Conservation (phyloP, 345 rosid genomes). For the Eucalyptus dawsonii region DNA sequence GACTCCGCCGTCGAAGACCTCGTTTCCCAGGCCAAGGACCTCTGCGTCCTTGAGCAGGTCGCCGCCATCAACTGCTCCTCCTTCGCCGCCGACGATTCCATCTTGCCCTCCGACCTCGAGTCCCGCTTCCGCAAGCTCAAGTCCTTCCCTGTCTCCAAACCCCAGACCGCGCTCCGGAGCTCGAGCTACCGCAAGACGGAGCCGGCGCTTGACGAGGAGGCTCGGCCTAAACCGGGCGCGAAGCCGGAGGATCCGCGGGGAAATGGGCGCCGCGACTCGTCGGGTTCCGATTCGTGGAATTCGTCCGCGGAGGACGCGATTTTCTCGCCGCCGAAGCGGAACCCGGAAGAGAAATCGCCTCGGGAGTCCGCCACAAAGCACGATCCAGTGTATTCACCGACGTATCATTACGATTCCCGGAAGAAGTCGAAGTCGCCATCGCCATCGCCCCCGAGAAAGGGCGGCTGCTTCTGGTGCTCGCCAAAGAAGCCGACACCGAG, state of each 20-base stretch:
- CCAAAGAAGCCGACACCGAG: conserved; percentile 17
- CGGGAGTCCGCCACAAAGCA: not conserved
- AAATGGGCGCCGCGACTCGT: not conserved
- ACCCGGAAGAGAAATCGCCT: conserved; percentile 1
- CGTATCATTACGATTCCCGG: conserved; percentile 7
- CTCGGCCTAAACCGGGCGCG: not conserved
- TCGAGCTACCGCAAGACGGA: not conserved
- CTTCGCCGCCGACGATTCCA: conserved; percentile 18
- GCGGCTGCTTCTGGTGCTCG: conserved; percentile 63
- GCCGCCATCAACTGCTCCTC: conserved; percentile 64
- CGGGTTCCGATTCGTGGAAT: not conserved
- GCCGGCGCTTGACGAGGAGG: not conserved
- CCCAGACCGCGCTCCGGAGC: not conserved
- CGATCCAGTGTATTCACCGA: not conserved
- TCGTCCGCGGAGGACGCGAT: not conserved
- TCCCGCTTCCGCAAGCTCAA: conserved; percentile 70
- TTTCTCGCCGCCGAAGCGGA: not conserved
- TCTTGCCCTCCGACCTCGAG: conserved; percentile 62
- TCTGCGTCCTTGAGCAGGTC: conserved; percentile 58
- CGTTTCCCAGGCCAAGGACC: conserved; percentile 55
- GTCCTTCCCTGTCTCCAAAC: conserved; percentile 30
- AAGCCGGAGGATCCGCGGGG: not conserved
- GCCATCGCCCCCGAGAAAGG: conserved; percentile 39
- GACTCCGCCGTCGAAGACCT: conserved; percentile 72
- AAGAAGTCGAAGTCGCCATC: not conserved